Percentiles rank a stretch among this genome's conserved stretches.
Conservation (phyloP, 768 basidiomycete species). For the Gymnopilus junonius region DNA sequence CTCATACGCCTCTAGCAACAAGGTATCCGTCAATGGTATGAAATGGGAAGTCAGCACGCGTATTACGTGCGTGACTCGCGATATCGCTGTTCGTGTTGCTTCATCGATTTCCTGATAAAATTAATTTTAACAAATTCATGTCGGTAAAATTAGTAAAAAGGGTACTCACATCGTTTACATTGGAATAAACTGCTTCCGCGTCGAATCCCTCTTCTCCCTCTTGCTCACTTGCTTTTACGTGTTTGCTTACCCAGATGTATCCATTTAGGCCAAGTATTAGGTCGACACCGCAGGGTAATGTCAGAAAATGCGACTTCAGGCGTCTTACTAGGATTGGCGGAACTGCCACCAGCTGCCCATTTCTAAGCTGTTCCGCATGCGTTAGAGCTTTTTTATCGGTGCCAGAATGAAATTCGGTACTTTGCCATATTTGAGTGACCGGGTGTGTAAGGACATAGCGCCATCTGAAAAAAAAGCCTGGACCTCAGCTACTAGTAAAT, state of each 20-base stretch:
- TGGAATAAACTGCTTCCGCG: slow-evolving; percentile 94
- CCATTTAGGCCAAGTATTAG: slow-evolving; percentile 96
- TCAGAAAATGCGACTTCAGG: slow-evolving; percentile 92
- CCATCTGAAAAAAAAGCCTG: slow-evolving; percentile 96
- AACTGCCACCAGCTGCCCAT: slow-evolving; percentile 87
- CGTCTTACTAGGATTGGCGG: slow-evolving; percentile 89
- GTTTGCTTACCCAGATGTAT: slow-evolving; percentile 95
- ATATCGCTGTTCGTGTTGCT: slow-evolving; percentile 82
- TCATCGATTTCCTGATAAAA: slow-evolving; percentile 74
- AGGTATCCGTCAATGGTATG: slow-evolving; percentile 83
- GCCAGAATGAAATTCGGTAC: slow-evolving; percentile 36
- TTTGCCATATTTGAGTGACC: slow-evolving; percentile 96
- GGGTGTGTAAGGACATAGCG: slow-evolving; percentile 96
- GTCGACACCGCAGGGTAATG: slow-evolving; percentile 94
- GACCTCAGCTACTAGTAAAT: slow-evolving; percentile 96
- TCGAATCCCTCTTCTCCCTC: slow-evolving; percentile 94
- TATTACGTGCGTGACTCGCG: slow-evolving; percentile 85
- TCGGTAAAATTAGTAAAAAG: slow-evolving; percentile 14
- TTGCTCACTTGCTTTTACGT: slow-evolving; percentile 74
- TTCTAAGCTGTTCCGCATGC: slow-evolving; percentile 68
- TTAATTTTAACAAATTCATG: slow-evolving; percentile 17
- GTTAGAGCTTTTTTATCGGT: slow-evolving; percentile 4
- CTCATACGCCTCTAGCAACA: slow-evolving; percentile 85
- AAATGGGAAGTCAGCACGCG: slow-evolving; percentile 77
- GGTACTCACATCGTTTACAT: slow-evolving; percentile 85